A percentile compares a stretch with the other conserved stretches of the same genome.
phyloP scores from a whole-genome alignment of 805 yeast genomes.

The Candida succiphila region DNA sequence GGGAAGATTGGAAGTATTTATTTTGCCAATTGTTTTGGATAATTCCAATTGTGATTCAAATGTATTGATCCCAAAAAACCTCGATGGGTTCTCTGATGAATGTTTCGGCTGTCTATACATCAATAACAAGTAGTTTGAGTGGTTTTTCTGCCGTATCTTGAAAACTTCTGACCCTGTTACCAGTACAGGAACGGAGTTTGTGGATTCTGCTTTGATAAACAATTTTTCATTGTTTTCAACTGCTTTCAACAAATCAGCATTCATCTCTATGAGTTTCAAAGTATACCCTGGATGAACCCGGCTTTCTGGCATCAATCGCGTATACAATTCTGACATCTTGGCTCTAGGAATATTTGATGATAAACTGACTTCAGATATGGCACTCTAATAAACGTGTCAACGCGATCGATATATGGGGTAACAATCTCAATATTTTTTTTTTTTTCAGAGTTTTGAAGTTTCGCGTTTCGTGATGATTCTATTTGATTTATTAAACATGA shows the following conservation, averaged over 20 bases:
- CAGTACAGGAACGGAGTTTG: conserved; percentile 7
- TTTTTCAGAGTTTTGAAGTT: too few relatives aligned
- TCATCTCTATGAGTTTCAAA: conserved; percentile 42
- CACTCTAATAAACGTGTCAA: too few relatives aligned
- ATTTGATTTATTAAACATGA: too few relatives aligned
- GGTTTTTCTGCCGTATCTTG: conserved; percentile 68
- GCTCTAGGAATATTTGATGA: too few relatives aligned
- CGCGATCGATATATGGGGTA: too few relatives aligned
- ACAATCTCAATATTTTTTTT: too few relatives aligned
- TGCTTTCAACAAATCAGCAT: conserved; percentile 37
- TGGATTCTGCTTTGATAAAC: conserved; percentile 11
- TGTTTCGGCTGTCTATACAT: conserved; percentile 10
- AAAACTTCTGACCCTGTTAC: conserved; percentile 18
- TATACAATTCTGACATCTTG: conserved; percentile 18
- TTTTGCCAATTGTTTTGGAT: conserved; percentile 3
- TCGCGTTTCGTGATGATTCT: too few relatives aligned
- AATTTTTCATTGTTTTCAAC: conserved; percentile 11
- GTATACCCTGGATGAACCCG: conserved; percentile 7
- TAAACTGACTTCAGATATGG: too few relatives aligned
- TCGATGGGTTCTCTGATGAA: not conserved
- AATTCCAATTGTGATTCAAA: conserved; percentile 9
- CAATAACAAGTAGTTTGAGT: conserved; percentile 73
- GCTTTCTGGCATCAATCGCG: conserved; percentile 15
- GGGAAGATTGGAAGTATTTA: conserved; percentile 6
- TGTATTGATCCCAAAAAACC: not conserved